phyloP scores from a whole-genome alignment of 1,284 basidiomycete genomes.

The Ganoderma multipileum region DNA sequence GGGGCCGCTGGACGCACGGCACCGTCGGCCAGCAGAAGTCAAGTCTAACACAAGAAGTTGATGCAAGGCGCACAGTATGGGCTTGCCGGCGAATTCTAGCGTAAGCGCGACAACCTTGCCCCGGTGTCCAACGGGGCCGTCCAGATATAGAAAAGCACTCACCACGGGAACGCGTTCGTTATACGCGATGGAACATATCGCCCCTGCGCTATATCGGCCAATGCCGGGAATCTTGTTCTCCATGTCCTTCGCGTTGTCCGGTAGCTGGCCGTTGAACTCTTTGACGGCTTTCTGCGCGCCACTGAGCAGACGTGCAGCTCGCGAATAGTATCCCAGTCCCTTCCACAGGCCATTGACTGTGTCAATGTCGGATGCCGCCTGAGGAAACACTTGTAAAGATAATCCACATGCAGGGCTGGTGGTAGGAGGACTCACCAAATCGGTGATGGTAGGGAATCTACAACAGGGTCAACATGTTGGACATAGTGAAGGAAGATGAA shows the following conservation, averaged over 20 bases:
- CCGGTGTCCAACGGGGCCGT: background rate
- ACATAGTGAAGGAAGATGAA: background rate
- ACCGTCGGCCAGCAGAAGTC: background rate
- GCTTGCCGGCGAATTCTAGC: slow-evolving; percentile 2
- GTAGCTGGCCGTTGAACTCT: slow-evolving; percentile 75
- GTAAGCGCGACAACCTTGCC: background rate
- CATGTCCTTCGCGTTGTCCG: slow-evolving; percentile 81
- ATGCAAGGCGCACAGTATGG: background rate
- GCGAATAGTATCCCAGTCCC: slow-evolving; percentile 91
- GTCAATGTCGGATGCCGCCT: slow-evolving; percentile 81
- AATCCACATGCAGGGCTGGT: slow-evolving; percentile 3
- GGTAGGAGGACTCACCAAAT: slow-evolving; percentile 62
- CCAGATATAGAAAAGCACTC: slow-evolving; percentile 39
- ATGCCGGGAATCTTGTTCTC: slow-evolving; percentile 89
- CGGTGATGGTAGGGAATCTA: slow-evolving; percentile 60
- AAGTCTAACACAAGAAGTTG: background rate
- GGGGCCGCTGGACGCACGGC: background rate
- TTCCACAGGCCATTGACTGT: slow-evolving; percentile 90
- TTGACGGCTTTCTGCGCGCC: slow-evolving; percentile 82
- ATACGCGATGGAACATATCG: slow-evolving; percentile 91
- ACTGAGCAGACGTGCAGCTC: slow-evolving; percentile 80
- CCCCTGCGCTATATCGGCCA: slow-evolving; percentile 90
- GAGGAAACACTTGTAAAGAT: slow-evolving; percentile 14
- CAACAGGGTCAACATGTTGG: background rate
- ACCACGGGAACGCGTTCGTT: slow-evolving; percentile 86